Evolutionary conservation across 306 rosid species (phyloP), one percentile per base, ranked within the genome.

Genomic region (Senna tora): DNA sequence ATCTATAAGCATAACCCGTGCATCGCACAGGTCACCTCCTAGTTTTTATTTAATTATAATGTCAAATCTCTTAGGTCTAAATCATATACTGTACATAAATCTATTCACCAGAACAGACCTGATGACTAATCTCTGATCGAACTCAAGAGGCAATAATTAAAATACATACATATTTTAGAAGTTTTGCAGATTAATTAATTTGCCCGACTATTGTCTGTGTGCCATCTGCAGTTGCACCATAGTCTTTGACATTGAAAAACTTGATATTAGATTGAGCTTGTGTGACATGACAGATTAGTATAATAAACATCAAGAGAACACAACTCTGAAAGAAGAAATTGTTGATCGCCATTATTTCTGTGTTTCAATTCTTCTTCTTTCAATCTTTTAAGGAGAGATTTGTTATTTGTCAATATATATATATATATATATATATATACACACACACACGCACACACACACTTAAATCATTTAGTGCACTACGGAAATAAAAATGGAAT

Each of bases 171-270:
- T n/a, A n/a, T n/a, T n/a, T n/a, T n/a, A n/a, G n/a, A n/a, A n/a
- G n/a, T n/a, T n/a, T 25, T 25, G 30, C 30, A 25, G 30, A 25
- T 25, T 25, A 25, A 25, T 25, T 25, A 3, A 14, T 8, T 19
- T 80, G 80, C 84, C 83, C 2, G 28, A 65, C 59, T 77, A 13
- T 80, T 77, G 13, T 84, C 87, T 0, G 39, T 36, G 0, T 33
- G 46, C 32, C 82, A 80, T 74, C 70, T 41, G 67, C 60, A 28
- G 20, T 20, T 20, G 87, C 87, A 45, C 84, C 80, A 65, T 84
- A 80, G 56, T 73, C 21, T 17, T 10, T 39, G 33, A 79, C 77
- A 38, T 77, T 80, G 67, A 84, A 80, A 58, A n/a, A 0, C 43
- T 64, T 77, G 57, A 4, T 0, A 7, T 8, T 2, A 6, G 0